Percentiles rank a stretch among this genome's conserved stretches.
Evolutionary conservation across 306 rosid genomes (phyloP).

Genomic region (Fragaria ananassa): DNA sequence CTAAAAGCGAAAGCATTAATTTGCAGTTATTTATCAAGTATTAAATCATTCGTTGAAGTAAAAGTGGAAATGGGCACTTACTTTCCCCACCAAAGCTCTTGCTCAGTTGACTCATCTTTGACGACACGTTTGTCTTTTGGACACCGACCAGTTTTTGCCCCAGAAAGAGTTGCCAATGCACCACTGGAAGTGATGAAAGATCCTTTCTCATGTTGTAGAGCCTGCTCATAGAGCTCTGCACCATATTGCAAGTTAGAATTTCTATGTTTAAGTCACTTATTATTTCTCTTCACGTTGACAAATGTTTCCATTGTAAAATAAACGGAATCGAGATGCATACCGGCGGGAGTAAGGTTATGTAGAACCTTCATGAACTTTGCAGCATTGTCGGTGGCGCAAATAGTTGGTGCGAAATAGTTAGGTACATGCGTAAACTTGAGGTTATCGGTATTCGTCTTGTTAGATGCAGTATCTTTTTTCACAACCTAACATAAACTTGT

Average conservation of each 20-base stretch:
- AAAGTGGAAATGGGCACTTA: slow-evolving; percentile 11
- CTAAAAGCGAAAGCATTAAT: slow-evolving; percentile 20
- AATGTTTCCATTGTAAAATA: too few relatives aligned
- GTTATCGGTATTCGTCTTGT: background rate
- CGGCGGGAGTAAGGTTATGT: slow-evolving; percentile 84
- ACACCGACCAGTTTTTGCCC: slow-evolving; percentile 85
- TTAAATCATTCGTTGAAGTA: background rate
- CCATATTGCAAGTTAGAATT: background rate
- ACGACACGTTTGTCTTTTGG: slow-evolving; percentile 92
- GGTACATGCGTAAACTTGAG: background rate
- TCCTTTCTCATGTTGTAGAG: slow-evolving; percentile 67
- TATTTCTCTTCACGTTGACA: too few relatives aligned
- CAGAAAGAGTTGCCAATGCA: slow-evolving; percentile 91
- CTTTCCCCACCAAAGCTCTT: slow-evolving; percentile 98
- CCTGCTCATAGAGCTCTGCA: slow-evolving; percentile 79
- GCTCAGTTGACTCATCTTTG: slow-evolving; percentile 52
- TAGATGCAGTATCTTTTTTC: background rate
- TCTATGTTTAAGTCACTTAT: too few relatives aligned
- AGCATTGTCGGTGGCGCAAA: slow-evolving; percentile 66
- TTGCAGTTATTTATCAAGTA: background rate
- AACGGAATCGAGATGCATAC: slow-evolving; percentile 22
- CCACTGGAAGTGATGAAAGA: slow-evolving; percentile 67
- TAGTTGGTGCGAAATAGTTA: slow-evolving; percentile 37
- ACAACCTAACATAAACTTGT: background rate
- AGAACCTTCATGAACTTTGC: slow-evolving; percentile 81